A percentile compares a stretch with the other conserved stretches of the same genome.
Evolutionary conservation across 2,329 filamentous ascomycete species (phyloP).

Genomic region (Akanthomyces lecanii): DNA sequence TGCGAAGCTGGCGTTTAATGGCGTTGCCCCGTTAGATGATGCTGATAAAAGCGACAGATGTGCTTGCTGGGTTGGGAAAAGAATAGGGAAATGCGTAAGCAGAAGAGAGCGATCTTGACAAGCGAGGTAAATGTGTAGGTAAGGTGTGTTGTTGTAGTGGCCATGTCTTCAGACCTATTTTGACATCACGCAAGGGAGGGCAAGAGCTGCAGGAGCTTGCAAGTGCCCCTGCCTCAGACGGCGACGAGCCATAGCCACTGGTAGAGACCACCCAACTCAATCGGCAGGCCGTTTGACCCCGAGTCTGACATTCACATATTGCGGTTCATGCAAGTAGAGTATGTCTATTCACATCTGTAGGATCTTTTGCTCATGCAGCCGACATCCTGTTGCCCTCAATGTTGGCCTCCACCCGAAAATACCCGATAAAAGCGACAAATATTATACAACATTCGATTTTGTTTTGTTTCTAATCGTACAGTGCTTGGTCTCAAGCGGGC

Average conservation of each 20-base stretch:
- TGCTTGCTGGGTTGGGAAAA: neutral
- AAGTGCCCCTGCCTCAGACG: constrained; percentile 5
- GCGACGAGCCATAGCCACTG: neutral
- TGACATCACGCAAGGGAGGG: constrained; percentile 7
- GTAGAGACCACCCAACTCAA: neutral
- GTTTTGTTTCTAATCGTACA: constrained; percentile 12
- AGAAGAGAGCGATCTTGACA: neutral
- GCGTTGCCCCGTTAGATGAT: neutral
- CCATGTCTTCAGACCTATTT: constrained; percentile 4
- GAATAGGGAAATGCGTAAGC: neutral
- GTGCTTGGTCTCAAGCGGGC: neutral
- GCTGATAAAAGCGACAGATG: neutral
- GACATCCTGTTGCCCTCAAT: neutral
- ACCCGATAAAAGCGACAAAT: neutral
- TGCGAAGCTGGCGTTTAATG: neutral
- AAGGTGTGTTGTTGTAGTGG: neutral
- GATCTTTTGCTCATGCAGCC: constrained; percentile 4
- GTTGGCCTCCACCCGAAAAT: neutral
- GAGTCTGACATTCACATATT: neutral
- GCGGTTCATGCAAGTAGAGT: constrained; percentile 1
- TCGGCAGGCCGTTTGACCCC: neutral
- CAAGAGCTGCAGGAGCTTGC: constrained; percentile 2
- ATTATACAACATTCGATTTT: constrained; percentile 12
- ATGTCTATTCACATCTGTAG: constrained; percentile 7
- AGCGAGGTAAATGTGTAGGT: constrained; percentile 5